phyloP scores from a whole-genome alignment of 2,329 filamentous ascomycete genomes.

The Fusarium dlaminii region DNA sequence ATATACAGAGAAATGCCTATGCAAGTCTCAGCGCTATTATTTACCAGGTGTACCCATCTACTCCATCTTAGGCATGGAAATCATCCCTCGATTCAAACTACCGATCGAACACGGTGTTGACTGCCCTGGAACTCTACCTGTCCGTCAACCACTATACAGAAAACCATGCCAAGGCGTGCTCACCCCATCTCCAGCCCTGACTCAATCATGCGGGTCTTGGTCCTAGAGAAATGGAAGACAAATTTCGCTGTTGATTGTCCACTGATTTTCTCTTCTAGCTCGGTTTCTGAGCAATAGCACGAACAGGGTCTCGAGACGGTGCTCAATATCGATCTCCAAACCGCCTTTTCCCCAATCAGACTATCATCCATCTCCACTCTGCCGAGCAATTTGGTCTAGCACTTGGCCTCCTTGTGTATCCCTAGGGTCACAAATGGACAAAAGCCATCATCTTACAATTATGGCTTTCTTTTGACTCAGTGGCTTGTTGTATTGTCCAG shows the following conservation, averaged over 20 bases:
- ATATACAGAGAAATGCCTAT: conserved; percentile 10
- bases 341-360: conserved; percentile 28
- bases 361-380: conserved; percentile 29
- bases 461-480: neutral
- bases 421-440: conserved; percentile 1
- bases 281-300: neutral
- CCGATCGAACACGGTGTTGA: conserved; percentile 5
- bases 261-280: conserved; percentile 27
- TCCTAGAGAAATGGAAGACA: conserved; percentile 17
- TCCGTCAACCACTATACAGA: conserved; percentile 14
- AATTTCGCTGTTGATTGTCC: conserved; percentile 31
- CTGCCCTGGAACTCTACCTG: conserved; percentile 10
- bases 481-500: conserved; percentile 6
- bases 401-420: conserved; percentile 23
- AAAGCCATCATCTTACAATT: conserved; percentile 12
- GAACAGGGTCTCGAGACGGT: conserved; percentile 31
- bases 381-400: conserved; percentile 21
- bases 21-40: conserved; percentile 21
- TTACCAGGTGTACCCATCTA: conserved; percentile 24
- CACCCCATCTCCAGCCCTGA: conserved; percentile 31
- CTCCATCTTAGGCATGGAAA: conserved; percentile 6
- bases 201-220: conserved; percentile 30
- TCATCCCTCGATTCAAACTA: conserved; percentile 6
- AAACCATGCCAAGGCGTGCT: conserved; percentile 17
- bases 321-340: conserved; percentile 41